Evolutionary conservation across 1,139 yeast genomes (phyloP).

Genomic region (Candida anutae): DNA sequence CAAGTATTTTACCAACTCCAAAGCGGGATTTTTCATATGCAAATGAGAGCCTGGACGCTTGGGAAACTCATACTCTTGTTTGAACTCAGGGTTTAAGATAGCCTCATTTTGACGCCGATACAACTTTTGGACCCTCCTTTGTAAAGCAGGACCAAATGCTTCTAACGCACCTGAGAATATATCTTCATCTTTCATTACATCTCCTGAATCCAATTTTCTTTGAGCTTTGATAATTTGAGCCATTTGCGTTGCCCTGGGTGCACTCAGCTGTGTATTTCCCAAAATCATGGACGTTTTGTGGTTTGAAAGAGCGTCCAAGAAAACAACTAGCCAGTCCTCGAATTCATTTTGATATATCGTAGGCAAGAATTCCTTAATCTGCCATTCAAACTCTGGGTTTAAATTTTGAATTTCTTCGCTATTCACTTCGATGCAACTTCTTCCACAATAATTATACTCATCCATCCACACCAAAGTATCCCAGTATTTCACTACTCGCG

Average conservation of each 20-base stretch:
- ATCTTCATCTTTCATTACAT: constrained; percentile 19
- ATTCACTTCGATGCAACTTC: constrained; percentile 56
- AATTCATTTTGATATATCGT: constrained; percentile 70
- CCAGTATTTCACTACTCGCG: constrained; percentile 77
- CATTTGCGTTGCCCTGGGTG: constrained; percentile 64
- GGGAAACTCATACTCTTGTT: constrained; percentile 65
- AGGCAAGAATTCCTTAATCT: constrained; percentile 69
- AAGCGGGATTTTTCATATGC: constrained; percentile 57
- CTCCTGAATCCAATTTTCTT: constrained; percentile 24
- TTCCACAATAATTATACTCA: constrained; percentile 78
- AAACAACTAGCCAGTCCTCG: constrained; percentile 77
- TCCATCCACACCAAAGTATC: constrained; percentile 94
- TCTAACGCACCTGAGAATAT: constrained; percentile 36
- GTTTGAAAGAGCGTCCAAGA: constrained; percentile 62
- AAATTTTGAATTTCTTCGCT: constrained; percentile 50
- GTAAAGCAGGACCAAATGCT: constrained; percentile 53
- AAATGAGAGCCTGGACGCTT: constrained; percentile 62
- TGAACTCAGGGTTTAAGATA: constrained; percentile 57
- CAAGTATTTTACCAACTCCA: constrained; percentile 71
- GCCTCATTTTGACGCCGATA: constrained; percentile 65
- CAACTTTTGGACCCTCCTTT: constrained; percentile 59
- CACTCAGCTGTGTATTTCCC: constrained; percentile 30
- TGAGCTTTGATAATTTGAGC: constrained; percentile 45
- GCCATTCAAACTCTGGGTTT: constrained; percentile 70
- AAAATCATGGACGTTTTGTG: constrained; percentile 38